A percentile compares a stretch with the other conserved stretches of the same genome.
Evolutionary conservation across 345 rosid species (phyloP).

Genomic region (Carallia brachiata): DNA sequence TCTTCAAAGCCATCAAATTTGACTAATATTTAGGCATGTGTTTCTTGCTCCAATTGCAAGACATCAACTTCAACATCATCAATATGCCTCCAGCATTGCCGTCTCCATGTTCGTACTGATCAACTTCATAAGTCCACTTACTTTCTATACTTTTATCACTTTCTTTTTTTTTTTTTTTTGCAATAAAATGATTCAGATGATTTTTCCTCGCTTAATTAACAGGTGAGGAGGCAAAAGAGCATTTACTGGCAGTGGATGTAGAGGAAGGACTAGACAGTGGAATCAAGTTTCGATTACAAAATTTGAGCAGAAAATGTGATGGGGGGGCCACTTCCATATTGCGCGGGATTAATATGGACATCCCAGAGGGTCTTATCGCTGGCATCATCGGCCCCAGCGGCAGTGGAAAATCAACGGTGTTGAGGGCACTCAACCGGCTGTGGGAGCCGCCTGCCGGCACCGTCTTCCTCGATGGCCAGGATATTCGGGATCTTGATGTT

Average conservation of each 20-base stretch:
- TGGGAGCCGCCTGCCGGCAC: too few species aligned
- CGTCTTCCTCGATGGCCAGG: slow-evolving; percentile 53
- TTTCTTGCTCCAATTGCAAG: too few species aligned
- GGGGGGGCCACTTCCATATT: slow-evolving; percentile 45
- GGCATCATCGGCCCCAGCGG: slow-evolving; percentile 98
- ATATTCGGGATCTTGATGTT: slow-evolving; percentile 60
- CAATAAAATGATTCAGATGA: too few species aligned
- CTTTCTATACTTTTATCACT: too few species aligned
- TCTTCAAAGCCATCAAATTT: too few species aligned
- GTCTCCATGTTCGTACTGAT: too few species aligned
- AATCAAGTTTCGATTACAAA: slow-evolving; percentile 49
- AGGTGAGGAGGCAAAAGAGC: slow-evolving; percentile 18
- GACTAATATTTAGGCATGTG: too few species aligned
- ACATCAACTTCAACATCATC: too few species aligned
- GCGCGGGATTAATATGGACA: slow-evolving; percentile 46
- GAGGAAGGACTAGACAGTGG: slow-evolving; percentile 2
- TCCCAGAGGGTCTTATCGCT: slow-evolving; percentile 57
- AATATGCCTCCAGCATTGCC: too few species aligned
- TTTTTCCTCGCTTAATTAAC: too few species aligned
- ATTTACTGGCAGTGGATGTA: slow-evolving; percentile 34
- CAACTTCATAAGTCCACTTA: too few species aligned
- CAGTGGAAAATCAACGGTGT: slow-evolving; percentile 80
- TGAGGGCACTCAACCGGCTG: slow-evolving; percentile 36
- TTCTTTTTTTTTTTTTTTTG: too few species aligned
- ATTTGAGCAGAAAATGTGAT: slow-evolving; percentile 46